Conservation (phyloP, 192 early-diverging fungal species). For the Bifiguratus adelaidae region DNA sequence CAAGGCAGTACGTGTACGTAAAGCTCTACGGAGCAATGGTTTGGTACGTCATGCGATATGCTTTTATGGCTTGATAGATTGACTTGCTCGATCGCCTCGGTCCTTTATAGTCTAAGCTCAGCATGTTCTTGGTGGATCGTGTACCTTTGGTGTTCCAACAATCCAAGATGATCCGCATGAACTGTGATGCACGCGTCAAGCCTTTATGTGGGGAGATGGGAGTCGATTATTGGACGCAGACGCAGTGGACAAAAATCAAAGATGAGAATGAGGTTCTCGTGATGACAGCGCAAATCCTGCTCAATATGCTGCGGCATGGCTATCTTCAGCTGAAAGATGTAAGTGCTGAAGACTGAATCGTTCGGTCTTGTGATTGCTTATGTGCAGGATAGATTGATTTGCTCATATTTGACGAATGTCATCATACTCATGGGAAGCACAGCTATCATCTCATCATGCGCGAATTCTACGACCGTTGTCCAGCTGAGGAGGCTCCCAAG, state of each 20-base stretch:
- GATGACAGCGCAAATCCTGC: conserved; percentile 79
- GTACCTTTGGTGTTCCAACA: conserved; percentile 88
- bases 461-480: conserved; percentile 60
- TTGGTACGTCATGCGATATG: too few species aligned
- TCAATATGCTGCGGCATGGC: conserved; percentile 64
- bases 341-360: conserved; percentile 1
- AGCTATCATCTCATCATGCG: conserved; percentile 75
- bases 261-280: conserved; percentile 62
- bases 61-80: too few species aligned
- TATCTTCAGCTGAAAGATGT: conserved; percentile 51
- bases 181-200: conserved; percentile 50
- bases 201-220: conserved; percentile 58
- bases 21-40: too few species aligned
- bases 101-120: conserved; percentile 36
- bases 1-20: too few species aligned
- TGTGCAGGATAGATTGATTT: conserved; percentile 65
- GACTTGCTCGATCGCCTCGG: too few species aligned
- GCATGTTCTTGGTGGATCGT: conserved; percentile 76
- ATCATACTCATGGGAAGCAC: conserved; percentile 72
- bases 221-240: conserved; percentile 46
- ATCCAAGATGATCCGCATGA: conserved; percentile 57
- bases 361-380: too few species aligned
- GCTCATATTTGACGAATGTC: conserved; percentile 93
- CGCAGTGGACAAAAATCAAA: conserved; percentile 49
- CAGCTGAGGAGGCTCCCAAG: conserved; percentile 43